Evolutionary conservation across 495 filamentous ascomycete genomes (phyloP).

Genomic region (Cetradonia linearis): DNA sequence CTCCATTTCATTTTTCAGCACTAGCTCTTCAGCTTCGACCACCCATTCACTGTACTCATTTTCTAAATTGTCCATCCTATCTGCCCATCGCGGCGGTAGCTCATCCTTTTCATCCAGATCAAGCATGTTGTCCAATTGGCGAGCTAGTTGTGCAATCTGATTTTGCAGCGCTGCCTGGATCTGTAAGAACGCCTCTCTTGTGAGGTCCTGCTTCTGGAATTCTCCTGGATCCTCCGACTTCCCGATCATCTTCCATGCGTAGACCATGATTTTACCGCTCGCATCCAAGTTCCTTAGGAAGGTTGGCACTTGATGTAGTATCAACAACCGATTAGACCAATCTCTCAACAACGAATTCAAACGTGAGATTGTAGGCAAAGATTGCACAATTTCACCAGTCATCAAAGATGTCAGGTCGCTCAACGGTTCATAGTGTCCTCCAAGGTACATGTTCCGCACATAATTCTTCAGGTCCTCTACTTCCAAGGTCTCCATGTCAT

Average conservation of each 20-base stretch:
- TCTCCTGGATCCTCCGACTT: constrained; percentile 7
- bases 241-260: constrained; percentile 51
- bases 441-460: constrained; percentile 69
- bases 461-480: constrained; percentile 86
- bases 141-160: constrained; percentile 60
- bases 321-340: constrained; percentile 67
- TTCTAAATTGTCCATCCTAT: constrained; percentile 71
- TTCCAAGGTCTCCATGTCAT: constrained; percentile 67
- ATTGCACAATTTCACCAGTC: constrained; percentile 76
- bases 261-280: constrained; percentile 50
- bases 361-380: constrained; percentile 70
- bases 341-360: constrained; percentile 56
- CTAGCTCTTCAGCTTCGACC: constrained; percentile 39
- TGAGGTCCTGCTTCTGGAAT: constrained; percentile 23
- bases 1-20: constrained; percentile 38
- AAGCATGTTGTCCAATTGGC: constrained; percentile 68
- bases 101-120: constrained; percentile 72
- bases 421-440: constrained; percentile 47
- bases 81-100: constrained; percentile 79
- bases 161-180: constrained; percentile 54
- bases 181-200: constrained; percentile 47
- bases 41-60: constrained; percentile 73
- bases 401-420: constrained; percentile 83
- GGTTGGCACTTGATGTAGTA: constrained; percentile 60
- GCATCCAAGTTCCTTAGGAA: constrained; percentile 57